These are phyloP conservation scores for Globisporangium iwayamae DNA, from an alignment of 352 stramenopile species.

Conservation along the genomic window DNA sequence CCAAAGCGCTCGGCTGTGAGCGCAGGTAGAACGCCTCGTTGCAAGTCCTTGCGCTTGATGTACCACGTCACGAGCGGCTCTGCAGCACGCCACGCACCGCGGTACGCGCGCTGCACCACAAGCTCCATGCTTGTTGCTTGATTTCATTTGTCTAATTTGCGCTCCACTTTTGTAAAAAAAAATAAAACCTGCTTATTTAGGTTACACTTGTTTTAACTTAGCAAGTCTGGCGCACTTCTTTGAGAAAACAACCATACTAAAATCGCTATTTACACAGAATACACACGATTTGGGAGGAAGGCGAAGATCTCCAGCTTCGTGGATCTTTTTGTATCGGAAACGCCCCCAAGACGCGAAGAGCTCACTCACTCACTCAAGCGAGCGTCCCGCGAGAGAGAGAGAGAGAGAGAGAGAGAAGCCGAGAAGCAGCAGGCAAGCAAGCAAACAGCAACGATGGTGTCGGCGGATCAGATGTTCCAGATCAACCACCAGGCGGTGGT, in stretches of 20 bases:
- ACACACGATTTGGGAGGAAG: neutral
- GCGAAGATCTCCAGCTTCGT: conserved; percentile 4
- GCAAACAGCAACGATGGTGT: conserved; percentile 36
- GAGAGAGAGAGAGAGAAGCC: neutral
- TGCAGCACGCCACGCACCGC: conserved; percentile 42
- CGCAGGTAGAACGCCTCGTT: conserved; percentile 25
- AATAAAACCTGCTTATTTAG: too few relatives aligned
- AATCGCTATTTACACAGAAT: too few relatives aligned
- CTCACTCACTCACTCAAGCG: conserved; percentile 1
- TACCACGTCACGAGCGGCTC: conserved; percentile 55
- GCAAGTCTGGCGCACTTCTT: too few relatives aligned
- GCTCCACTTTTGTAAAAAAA: too few relatives aligned
- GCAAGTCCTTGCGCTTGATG: conserved; percentile 47
- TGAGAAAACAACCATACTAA: too few relatives aligned
- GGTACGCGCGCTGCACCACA: conserved; percentile 51
- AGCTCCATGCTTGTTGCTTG: conserved; percentile 11
- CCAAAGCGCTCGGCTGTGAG: conserved; percentile 59
- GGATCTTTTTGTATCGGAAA: conserved; percentile 14
- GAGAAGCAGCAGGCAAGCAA: neutral
- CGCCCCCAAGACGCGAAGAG: neutral
- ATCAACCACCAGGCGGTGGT: conserved; percentile 76
- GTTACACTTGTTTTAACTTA: too few relatives aligned
- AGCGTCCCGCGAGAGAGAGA: neutral
- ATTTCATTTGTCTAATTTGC: too few relatives aligned
- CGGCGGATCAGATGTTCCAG: conserved; percentile 67